Evolutionary conservation across 2,329 filamentous ascomycete genomes (phyloP).

Genomic region (Cytospora leucostoma): DNA sequence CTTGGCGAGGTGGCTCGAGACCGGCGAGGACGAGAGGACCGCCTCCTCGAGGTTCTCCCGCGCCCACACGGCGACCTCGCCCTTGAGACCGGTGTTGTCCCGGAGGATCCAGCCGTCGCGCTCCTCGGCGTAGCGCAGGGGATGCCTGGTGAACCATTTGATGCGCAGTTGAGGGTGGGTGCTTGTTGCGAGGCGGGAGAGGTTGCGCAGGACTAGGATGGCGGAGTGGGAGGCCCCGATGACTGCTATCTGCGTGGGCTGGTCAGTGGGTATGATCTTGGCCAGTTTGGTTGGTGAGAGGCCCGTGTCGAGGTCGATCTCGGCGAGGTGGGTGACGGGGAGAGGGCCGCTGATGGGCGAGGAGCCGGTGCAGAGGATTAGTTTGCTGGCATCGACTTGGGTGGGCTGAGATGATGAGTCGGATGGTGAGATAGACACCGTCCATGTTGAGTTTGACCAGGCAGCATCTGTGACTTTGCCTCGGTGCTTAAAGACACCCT

Average conservation of each 20-base stretch:
- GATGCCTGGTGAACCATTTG: constrained; percentile 64
- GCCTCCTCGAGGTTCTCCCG: constrained; percentile 58
- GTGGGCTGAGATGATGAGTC: constrained; percentile 29
- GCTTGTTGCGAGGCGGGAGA: constrained; percentile 53
- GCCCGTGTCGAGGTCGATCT: constrained; percentile 54
- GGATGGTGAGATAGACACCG: constrained; percentile 21
- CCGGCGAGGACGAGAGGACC: constrained; percentile 45
- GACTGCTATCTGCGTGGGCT: constrained; percentile 51
- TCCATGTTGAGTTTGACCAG: constrained; percentile 32
- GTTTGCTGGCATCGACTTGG: constrained; percentile 42
- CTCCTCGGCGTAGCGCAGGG: constrained; percentile 61
- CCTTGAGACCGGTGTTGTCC: constrained; percentile 68
- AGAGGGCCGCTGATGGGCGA: constrained; percentile 48
- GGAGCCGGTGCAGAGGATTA: constrained; percentile 63
- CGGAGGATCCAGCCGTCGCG: constrained; percentile 64
- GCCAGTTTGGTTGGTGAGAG: constrained; percentile 54
- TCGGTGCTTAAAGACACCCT: constrained; percentile 41
- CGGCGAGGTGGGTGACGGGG: constrained; percentile 41
- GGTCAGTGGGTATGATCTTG: constrained; percentile 33
- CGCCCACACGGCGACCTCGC: constrained; percentile 61
- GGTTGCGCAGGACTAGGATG: constrained; percentile 62
- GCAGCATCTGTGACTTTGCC: constrained; percentile 43
- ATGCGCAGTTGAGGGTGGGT: constrained; percentile 56
- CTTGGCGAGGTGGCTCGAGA: constrained; percentile 49
- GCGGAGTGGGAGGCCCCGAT: constrained; percentile 65